Base-by-base conservation (phyloP, 1,284 basidiomycete genomes). In the Mrakiaceae sp. region DNA sequence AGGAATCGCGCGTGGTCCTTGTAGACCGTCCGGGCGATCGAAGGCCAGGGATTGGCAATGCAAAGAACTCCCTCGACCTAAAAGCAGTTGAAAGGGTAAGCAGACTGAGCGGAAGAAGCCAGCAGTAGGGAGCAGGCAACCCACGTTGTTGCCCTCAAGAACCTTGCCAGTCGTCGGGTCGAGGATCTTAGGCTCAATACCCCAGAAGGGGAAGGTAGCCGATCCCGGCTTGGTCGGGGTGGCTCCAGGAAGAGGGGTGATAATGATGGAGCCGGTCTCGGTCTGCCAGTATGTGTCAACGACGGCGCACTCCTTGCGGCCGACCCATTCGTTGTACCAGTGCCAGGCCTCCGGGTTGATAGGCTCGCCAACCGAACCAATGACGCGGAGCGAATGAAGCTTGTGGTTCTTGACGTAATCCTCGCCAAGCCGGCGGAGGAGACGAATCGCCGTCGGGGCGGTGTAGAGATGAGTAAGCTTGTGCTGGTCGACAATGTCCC, bases 281-380 rank as follows among this genome's bases (percentile, higher is more conserved):
- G 95, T 98, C 83, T 98, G 95, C 86, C 90, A 94, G 79, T 87
- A 94, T 0, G 91, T 93, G 77, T 98, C 95, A 66, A 98, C 93
- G 70, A 98, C 88, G 14, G 95, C 92, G 73, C 92, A 96, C 77
- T 98, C 81, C 69, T 79, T 81, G 72, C 84, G 83, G 44, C 95
- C 96, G 64, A 97, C 93, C 74, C 91, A 84, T 73, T 97, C 91
- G 77, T 91, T 89, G 57, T 58, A 57, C 51, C 60, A 62, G 73
- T 94, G 84, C 95, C 96, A 98, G 4, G 95, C 96, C 76, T 98
- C 95, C 43, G 95, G 94, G 79, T 98, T 98, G 81, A 98, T 98
- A 5, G 96, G 96, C 79, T 98, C 95, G 63, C 95, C 96, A 63
- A 98, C 95, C 66, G 83, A 86, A 46, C 95, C 95, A 51, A 98